Conservation (phyloP, 768 basidiomycete species). For the Lentinula boryana region DNA sequence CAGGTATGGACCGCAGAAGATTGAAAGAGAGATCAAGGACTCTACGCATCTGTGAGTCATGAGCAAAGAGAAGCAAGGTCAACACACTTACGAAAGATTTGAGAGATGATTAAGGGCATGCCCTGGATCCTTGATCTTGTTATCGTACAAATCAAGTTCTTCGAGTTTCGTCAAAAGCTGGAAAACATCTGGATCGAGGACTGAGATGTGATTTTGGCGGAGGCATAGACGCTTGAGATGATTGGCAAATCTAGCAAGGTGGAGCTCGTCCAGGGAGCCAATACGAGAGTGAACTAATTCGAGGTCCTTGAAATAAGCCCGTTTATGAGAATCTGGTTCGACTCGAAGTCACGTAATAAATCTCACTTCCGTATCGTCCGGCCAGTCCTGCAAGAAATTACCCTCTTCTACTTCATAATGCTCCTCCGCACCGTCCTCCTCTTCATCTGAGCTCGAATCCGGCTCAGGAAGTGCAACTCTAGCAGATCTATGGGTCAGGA, state of each 20-base stretch:
- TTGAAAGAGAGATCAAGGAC: constrained; percentile 94
- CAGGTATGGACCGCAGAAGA: constrained; percentile 67
- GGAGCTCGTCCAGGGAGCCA: constrained; percentile 58
- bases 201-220: constrained; percentile 77
- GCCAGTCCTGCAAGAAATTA: constrained; percentile 71
- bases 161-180: constrained; percentile 60
- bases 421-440: constrained; percentile 29
- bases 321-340: constrained; percentile 1
- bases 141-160: constrained; percentile 95
- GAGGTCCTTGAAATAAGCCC: constrained; percentile 55
- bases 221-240: constrained; percentile 74
- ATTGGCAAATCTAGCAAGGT: constrained; percentile 64
- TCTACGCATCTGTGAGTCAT: constrained; percentile 30
- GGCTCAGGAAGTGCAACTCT: constrained; percentile 47
- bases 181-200: constrained; percentile 70
- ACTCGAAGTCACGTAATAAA: not conserved
- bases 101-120: constrained; percentile 54
- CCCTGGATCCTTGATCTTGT: constrained; percentile 75
- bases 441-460: constrained; percentile 34
- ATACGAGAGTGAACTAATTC: constrained; percentile 81
- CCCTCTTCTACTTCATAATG: constrained; percentile 49
- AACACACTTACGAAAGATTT: constrained; percentile 46
- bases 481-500: constrained; percentile 17
- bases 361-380: constrained; percentile 76
- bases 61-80: not conserved